phyloP scores from a whole-genome alignment of 768 basidiomycete species.

The Lactifluus rugatus region DNA sequence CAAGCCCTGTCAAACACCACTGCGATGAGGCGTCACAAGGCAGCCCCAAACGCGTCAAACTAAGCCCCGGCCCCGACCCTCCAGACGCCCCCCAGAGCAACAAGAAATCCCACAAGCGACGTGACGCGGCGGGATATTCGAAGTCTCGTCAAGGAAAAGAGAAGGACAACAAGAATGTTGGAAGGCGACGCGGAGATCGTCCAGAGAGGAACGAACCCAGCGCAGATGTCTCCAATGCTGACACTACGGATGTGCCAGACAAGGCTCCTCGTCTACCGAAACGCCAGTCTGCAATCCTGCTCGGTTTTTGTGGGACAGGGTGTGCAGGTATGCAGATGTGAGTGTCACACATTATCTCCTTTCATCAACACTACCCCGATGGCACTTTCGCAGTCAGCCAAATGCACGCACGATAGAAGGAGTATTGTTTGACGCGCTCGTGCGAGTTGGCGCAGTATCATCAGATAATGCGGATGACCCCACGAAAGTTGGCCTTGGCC shows the following conservation, averaged over 20 bases:
- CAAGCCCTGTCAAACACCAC: constrained; percentile 3
- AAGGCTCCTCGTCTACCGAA: constrained; percentile 66
- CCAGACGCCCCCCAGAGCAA: neutral
- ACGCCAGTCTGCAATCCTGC: constrained; percentile 69
- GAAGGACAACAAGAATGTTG: constrained; percentile 30
- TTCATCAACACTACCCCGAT: neutral
- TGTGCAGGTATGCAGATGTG: constrained; percentile 97
- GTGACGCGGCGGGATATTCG: constrained; percentile 26
- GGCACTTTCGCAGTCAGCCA: constrained; percentile 44
- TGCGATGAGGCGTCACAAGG: neutral
- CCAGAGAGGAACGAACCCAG: constrained; percentile 26
- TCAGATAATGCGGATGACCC: constrained; percentile 89
- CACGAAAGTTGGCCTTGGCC: constrained; percentile 75
- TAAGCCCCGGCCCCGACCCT: neutral
- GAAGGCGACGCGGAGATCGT: constrained; percentile 31
- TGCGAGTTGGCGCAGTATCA: constrained; percentile 88
- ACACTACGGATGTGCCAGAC: neutral
- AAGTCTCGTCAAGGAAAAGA: constrained; percentile 29
- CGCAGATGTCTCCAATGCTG: constrained; percentile 7
- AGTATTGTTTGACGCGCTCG: constrained; percentile 76
- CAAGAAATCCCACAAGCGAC: constrained; percentile 15
- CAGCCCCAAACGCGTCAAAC: constrained; percentile 16
- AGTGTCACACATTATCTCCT: constrained; percentile 26
- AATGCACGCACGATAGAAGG: constrained; percentile 81
- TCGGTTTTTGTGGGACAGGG: constrained; percentile 89